Evolutionary conservation across 2,329 filamentous ascomycete species (phyloP).

Genomic region (Pseudovirgaria hyperparasitica): DNA sequence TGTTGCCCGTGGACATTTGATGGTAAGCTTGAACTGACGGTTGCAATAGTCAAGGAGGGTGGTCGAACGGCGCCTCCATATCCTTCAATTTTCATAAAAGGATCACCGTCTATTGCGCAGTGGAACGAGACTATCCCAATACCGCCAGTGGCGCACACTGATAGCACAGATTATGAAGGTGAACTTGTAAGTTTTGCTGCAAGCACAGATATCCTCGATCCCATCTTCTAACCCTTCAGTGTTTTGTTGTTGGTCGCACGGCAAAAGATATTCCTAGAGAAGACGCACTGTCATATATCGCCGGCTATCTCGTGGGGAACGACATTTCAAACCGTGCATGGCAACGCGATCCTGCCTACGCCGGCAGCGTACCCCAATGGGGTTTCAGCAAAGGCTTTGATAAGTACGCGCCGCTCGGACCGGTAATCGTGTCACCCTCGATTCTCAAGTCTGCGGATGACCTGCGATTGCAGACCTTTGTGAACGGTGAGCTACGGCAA

Average conservation of each 20-base stretch:
- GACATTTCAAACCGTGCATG: slow-evolving; percentile 42
- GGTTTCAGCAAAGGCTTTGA: slow-evolving; percentile 46
- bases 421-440: slow-evolving; percentile 31
- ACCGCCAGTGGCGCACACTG: slow-evolving; percentile 37
- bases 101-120: slow-evolving; percentile 26
- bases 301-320: slow-evolving; percentile 42
- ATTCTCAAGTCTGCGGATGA: slow-evolving; percentile 31
- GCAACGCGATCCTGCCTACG: slow-evolving; percentile 36
- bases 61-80: slow-evolving; percentile 37
- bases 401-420: slow-evolving; percentile 41
- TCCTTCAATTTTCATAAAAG: slow-evolving; percentile 40
- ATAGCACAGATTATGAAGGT: slow-evolving; percentile 36
- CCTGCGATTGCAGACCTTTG: slow-evolving; percentile 32
- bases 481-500: slow-evolving; percentile 38
- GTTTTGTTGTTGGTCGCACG: slow-evolving; percentile 39
- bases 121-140: slow-evolving; percentile 31
- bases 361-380: slow-evolving; percentile 43
- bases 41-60: slow-evolving; percentile 35
- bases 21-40: neutral
- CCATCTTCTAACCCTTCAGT: slow-evolving; percentile 16
- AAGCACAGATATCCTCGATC: neutral
- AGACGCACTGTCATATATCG: slow-evolving; percentile 37
- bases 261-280: slow-evolving; percentile 36
- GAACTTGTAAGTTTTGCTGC: slow-evolving; percentile 22
- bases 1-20: neutral